Evolutionary conservation across 2,329 filamentous ascomycete genomes (phyloP), one percentile per base, ranked within the genome.

Genomic region (Cladophialophora chaetospira): DNA sequence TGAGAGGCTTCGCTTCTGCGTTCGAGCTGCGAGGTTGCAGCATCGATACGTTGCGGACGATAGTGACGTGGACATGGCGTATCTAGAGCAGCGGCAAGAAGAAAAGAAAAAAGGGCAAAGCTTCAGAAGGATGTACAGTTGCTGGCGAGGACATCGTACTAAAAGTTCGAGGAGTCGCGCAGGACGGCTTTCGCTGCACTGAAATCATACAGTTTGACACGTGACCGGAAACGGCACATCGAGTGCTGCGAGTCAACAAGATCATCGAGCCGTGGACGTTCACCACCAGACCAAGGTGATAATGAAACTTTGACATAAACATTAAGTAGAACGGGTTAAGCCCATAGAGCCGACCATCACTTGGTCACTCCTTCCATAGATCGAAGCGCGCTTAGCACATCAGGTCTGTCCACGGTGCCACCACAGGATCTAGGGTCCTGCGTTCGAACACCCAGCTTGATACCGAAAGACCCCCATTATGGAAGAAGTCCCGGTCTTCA

Each of bases 1-100:
- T 23, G 65, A 65, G 38, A 65, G 56, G 57, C 58, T 64, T 55
- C 62, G 57, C 53, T 57, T 60, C 44, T 63, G 63, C 25, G 73
- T 70, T 55, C 53, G 56, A 57, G 50, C 43, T 53, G 53, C 57
- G 4, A 60, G 50, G 10, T 55, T 56, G 54, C 60, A 62, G 57
- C 56, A 62, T 26, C 57, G 60, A 28, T 60, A 58, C 11, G 57
- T 55, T 46, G 46, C 53, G 23, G 60, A 49, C 3, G 56, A 54
- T n/a, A 55, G 13, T 48, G 43, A 42, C 11, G 46, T 26, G 19
- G 60, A 57, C 60, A 62, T 62, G n/a, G 15, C 50, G 11, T 43
- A 25, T 53, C 25, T 23, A 45, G 17, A n/a, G 6, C 11, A 29
- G 13, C 6, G 48, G n/a, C 9, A n/a, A 10, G 25, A 19, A n/a